Evolutionary conservation across 805 yeast species (phyloP).

Genomic region (Yarrowia deformans): DNA sequence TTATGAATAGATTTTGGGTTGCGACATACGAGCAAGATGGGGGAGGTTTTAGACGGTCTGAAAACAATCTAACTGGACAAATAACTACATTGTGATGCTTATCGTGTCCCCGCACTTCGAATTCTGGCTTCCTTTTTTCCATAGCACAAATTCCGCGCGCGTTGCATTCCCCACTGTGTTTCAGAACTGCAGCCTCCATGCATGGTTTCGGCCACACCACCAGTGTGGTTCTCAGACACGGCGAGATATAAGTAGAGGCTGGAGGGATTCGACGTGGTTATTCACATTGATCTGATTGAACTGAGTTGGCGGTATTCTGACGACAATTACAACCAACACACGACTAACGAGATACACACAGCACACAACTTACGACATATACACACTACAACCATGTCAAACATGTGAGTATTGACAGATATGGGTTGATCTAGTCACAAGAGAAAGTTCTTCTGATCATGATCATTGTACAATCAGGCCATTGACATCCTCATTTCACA

Average conservation of each 20-base stretch:
- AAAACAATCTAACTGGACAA: too few species aligned
- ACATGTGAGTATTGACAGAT: not conserved
- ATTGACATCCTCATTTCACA: too few species aligned
- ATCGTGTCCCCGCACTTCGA: too few species aligned
- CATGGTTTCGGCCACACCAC: constrained; percentile 12
- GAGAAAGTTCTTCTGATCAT: too few species aligned
- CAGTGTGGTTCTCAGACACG: not conserved
- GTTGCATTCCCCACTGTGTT: not conserved
- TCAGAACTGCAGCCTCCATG: not conserved
- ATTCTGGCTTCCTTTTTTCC: too few species aligned
- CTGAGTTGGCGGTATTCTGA: not conserved
- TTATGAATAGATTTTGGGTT: constrained; percentile 3
- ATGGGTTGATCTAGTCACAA: too few species aligned
- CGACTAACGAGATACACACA: not conserved
- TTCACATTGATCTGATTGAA: not conserved
- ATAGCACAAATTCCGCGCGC: too few species aligned
- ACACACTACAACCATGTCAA: not conserved
- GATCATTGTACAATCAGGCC: too few species aligned
- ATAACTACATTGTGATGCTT: too few species aligned
- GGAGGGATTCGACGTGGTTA: not conserved
- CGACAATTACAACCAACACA: not conserved
- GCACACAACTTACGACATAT: too few species aligned
- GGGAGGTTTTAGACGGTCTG: too few species aligned
- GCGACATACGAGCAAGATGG: not conserved
- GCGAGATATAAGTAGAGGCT: not conserved